A percentile compares a stretch with the other conserved stretches of the same genome.
These are phyloP conservation scores for Pelargonium cotyledonis DNA, from an alignment of 441 rosid genomes.

Conservation along the genomic window DNA sequence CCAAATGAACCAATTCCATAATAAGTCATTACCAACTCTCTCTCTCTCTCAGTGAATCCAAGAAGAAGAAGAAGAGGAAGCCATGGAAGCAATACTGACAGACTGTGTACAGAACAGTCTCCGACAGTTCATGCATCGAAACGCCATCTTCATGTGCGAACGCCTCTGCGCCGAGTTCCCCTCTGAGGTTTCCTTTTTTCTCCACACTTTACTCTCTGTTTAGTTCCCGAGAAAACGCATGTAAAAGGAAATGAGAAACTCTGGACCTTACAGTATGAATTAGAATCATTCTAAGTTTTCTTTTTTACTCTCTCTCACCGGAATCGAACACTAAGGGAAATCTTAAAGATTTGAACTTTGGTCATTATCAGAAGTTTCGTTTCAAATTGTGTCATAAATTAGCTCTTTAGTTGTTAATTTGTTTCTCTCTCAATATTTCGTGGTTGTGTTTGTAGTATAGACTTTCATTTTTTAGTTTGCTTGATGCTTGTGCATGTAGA, in stretches of 20 bases:
- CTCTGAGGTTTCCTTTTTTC: constrained; percentile 45
- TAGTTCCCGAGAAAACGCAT: background rate
- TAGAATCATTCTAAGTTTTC: too few relatives aligned
- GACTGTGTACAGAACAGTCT: constrained; percentile 80
- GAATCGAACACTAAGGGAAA: too few relatives aligned
- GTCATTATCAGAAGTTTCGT: too few relatives aligned
- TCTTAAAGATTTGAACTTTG: too few relatives aligned
- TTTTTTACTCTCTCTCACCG: too few relatives aligned
- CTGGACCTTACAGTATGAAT: too few relatives aligned
- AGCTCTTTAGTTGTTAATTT: too few relatives aligned
- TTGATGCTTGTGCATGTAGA: background rate
- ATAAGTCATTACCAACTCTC: constrained; percentile 18
- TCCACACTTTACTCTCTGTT: background rate
- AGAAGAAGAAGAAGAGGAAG: constrained; percentile 18
- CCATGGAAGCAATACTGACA: constrained; percentile 81
- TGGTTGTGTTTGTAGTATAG: too few relatives aligned
- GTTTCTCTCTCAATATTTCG: too few relatives aligned
- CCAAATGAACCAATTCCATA: constrained; percentile 16
- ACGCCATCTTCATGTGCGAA: constrained; percentile 93
- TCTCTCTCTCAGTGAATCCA: constrained; percentile 15
- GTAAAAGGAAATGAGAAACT: background rate
- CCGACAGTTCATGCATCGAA: constrained; percentile 66
- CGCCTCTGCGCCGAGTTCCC: constrained; percentile 96
- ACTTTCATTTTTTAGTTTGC: background rate
- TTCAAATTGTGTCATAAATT: too few relatives aligned